Evolutionary conservation across 192 early-diverging fungal species (phyloP).

Genomic region (Thamnidium elegans): DNA sequence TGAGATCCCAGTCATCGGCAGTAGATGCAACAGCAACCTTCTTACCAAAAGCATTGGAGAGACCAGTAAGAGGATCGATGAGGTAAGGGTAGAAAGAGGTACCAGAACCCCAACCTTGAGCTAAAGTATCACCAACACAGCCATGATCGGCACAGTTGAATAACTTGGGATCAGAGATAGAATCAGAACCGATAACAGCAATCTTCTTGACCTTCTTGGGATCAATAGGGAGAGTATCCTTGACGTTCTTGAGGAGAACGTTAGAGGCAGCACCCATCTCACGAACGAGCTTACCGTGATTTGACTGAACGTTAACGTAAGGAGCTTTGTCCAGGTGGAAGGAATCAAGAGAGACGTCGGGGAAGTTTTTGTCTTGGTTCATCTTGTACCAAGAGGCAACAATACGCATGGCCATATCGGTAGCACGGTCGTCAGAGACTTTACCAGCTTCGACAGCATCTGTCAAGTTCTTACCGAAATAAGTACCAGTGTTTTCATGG

Average conservation of each 20-base stretch:
- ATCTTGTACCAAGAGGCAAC: slow-evolving; percentile 14
- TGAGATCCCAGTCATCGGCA: slow-evolving; percentile 14
- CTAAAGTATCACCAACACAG: slow-evolving; percentile 14
- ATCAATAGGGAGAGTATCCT: slow-evolving; percentile 17
- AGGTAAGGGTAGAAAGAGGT: slow-evolving; percentile 27
- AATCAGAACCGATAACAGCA: slow-evolving; percentile 31
- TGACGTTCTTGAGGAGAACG: slow-evolving; percentile 13
- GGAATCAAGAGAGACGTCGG: background rate
- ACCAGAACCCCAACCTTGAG: slow-evolving; percentile 30
- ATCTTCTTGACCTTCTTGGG: background rate
- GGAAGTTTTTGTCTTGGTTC: slow-evolving; percentile 11
- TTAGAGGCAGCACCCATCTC: slow-evolving; percentile 19
- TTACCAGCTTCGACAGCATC: slow-evolving; percentile 4
- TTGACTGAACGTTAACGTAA: slow-evolving; percentile 12
- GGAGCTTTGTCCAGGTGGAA: background rate
- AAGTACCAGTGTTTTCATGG: background rate
- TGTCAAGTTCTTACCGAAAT: slow-evolving; percentile 18
- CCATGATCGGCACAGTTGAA: slow-evolving; percentile 23
- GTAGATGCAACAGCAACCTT: slow-evolving; percentile 11
- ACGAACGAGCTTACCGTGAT: slow-evolving; percentile 11
- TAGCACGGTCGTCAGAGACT: slow-evolving; percentile 2
- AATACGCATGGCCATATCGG: slow-evolving; percentile 22
- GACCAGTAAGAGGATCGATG: slow-evolving; percentile 25
- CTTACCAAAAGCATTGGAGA: slow-evolving; percentile 17
- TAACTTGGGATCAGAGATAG: slow-evolving; percentile 17